These are phyloP conservation scores for Penicillium sp. DNA, from an alignment of 2,329 filamentous ascomycete species.

Conservation along the genomic window DNA sequence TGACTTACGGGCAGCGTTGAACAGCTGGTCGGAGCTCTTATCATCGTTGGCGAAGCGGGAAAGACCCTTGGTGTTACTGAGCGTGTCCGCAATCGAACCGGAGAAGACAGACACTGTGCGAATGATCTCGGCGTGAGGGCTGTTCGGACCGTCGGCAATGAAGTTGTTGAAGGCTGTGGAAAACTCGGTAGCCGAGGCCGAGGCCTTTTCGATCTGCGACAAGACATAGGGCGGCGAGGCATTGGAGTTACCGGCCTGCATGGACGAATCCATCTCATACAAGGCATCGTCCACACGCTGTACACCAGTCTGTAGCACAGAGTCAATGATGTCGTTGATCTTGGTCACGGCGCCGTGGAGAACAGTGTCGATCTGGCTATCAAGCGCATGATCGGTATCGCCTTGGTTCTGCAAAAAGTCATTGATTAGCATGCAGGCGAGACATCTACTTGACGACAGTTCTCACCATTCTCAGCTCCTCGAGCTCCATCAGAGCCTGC, in stretches of 20 bases:
- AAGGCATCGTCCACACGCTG: constrained; percentile 92
- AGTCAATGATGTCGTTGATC: constrained; percentile 97
- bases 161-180: constrained; percentile 98
- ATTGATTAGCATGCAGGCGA: neutral
- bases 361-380: constrained; percentile 86
- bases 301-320: constrained; percentile 87
- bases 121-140: constrained; percentile 84
- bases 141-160: constrained; percentile 91
- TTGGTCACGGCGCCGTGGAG: constrained; percentile 82
- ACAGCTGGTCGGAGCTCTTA: constrained; percentile 82
- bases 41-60: constrained; percentile 90
- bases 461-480: constrained; percentile 66
- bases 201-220: constrained; percentile 95
- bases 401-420: constrained; percentile 53
- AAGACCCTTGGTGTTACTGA: constrained; percentile 94
- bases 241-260: constrained; percentile 98
- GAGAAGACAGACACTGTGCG: constrained; percentile 87
- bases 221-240: constrained; percentile 91
- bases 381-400: constrained; percentile 73
- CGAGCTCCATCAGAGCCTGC: constrained; percentile 85
- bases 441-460: neutral
- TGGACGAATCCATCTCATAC: constrained; percentile 94
- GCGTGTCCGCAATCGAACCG: constrained; percentile 84
- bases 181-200: constrained; percentile 91
- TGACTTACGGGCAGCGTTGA: constrained; percentile 75